These are phyloP conservation scores for Brasilioporus rufonigricans DNA, from an alignment of 768 basidiomycete species.

Conservation along the genomic window DNA sequence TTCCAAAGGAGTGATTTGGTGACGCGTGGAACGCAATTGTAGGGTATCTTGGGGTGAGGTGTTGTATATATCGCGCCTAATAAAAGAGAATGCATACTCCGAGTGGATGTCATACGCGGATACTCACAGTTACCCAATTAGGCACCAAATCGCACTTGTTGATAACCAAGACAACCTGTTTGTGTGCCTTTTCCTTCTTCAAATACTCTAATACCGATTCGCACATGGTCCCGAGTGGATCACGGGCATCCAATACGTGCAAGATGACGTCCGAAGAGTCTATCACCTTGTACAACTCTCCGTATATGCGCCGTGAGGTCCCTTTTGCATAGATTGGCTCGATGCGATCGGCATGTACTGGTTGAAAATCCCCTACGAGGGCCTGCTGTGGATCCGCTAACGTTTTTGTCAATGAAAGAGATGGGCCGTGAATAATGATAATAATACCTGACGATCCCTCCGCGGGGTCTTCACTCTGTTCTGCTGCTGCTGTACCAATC, in stretches of 20 bases:
- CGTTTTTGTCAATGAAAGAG: slow-evolving; percentile 1
- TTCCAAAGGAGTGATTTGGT: slow-evolving; percentile 98
- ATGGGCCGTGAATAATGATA: background rate
- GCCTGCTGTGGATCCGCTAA: slow-evolving; percentile 11
- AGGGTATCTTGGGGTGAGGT: slow-evolving; percentile 91
- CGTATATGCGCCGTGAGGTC: slow-evolving; percentile 93
- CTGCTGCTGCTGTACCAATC: slow-evolving; percentile 54
- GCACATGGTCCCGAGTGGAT: slow-evolving; percentile 94
- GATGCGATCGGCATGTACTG: slow-evolving; percentile 72
- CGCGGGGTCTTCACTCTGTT: slow-evolving; percentile 38
- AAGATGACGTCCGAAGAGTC: slow-evolving; percentile 97
- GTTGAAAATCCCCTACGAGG: slow-evolving; percentile 40
- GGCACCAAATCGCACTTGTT: slow-evolving; percentile 99
- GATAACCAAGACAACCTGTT: slow-evolving; percentile 93
- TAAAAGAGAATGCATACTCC: background rate
- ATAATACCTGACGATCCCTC: slow-evolving; percentile 45
- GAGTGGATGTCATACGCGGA: background rate
- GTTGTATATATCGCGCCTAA: slow-evolving; percentile 93
- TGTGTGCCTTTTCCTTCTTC: slow-evolving; percentile 95
- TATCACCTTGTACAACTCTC: slow-evolving; percentile 98
- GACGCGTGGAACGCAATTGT: slow-evolving; percentile 99
- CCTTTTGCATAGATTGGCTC: slow-evolving; percentile 96
- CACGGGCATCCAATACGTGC: slow-evolving; percentile 93
- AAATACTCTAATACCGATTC: slow-evolving; percentile 91
- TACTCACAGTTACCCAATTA: slow-evolving; percentile 94